Evolutionary conservation across 179 eudicot species (phyloP).

Genomic region (Silene vulgaris): DNA sequence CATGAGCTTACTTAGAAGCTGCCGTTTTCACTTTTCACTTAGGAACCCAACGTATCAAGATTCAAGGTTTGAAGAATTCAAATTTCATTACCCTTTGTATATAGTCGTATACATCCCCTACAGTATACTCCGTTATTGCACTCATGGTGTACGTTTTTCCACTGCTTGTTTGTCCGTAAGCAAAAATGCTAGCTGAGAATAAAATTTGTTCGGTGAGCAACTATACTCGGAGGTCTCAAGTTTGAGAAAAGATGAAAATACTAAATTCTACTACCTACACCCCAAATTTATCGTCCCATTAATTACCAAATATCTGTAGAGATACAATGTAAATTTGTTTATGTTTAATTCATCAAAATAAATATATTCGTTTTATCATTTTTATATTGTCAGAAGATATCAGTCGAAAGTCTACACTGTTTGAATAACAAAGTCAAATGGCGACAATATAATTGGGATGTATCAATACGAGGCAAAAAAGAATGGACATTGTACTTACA

Average conservation of each 20-base stretch:
- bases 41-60: not conserved
- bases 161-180: constrained; percentile 97
- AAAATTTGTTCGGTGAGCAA: constrained; percentile 15
- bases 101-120: constrained; percentile 80
- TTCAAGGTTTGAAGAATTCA: constrained; percentile 7
- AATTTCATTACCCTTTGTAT: constrained; percentile 56
- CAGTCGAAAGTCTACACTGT: not conserved
- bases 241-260: too few species aligned
- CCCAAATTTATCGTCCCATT: too few species aligned
- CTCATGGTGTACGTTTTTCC: constrained; percentile 95
- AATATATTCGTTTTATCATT: too few species aligned
- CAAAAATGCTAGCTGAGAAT: constrained; percentile 79
- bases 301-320: too few species aligned
- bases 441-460: not conserved
- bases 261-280: too few species aligned
- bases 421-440: not conserved
- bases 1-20: constrained; percentile 16
- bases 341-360: not conserved
- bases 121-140: constrained; percentile 70
- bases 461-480: not conserved
- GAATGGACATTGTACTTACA: constrained; percentile 47
- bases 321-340: not conserved
- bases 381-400: too few species aligned
- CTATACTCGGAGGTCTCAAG: not conserved
- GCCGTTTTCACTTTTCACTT: not conserved